phyloP scores from a whole-genome alignment of 257 asterid species.

The Lycium barbarum region DNA sequence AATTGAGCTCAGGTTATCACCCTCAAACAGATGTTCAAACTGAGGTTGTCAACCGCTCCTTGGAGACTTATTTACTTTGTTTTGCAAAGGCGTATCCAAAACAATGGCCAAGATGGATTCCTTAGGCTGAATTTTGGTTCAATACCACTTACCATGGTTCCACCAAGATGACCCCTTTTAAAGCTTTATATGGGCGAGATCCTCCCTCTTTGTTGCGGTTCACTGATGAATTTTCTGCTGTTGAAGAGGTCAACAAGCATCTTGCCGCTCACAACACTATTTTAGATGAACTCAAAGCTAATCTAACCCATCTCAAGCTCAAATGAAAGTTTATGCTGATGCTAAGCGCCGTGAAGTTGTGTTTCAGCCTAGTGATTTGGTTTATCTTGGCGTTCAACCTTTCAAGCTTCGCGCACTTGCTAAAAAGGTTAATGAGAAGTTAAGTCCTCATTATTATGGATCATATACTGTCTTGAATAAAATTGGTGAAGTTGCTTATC shows the following conservation, averaged over 20 bases:
- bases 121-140: not conserved
- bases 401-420: no score
- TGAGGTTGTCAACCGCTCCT: no score
- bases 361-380: no score
- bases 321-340: not conserved
- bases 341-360: no score
- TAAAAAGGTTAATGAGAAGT: not conserved
- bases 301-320: not conserved
- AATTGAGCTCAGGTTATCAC: no score
- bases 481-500: not conserved
- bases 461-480: no score
- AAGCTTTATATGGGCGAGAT: not conserved
- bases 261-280: not conserved
- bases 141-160: no score
- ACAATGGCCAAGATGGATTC: not conserved
- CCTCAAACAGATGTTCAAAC: no score
- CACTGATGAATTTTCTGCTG: not conserved
- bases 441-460: not conserved
- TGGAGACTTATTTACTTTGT: no score
- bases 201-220: not conserved
- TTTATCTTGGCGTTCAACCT: no score
- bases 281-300: constrained; percentile 10
- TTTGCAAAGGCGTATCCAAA: no score
- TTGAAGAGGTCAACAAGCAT: not conserved
- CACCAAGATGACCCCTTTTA: no score